Evolutionary conservation across 176 grass and related monocot species (phyloP), one percentile per base, ranked within the genome.

Genomic region (Hsuehochloa calcarea): DNA sequence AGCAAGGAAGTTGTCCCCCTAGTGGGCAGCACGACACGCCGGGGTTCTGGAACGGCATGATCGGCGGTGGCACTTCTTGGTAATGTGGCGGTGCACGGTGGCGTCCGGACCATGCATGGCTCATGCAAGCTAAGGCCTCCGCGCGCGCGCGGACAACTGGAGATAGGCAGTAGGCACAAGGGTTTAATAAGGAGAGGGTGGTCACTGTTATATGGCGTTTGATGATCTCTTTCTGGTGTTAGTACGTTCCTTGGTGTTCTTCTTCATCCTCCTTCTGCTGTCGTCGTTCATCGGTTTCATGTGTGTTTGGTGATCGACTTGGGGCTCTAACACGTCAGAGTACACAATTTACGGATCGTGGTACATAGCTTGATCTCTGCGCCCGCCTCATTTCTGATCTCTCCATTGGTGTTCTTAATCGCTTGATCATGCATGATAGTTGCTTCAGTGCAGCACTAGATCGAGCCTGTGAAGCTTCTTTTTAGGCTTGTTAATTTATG

Each of bases 41-140:
- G 34, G 89, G 85, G 41, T 90, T 90, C 85, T 90, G 89, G 89
- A 87, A 83, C 80, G 80, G 89, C 75, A 90, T 87, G 89, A 89
- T 92, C 58, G 88, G 85, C 76, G 90, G 90, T 52, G 92, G 92
- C 80, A 72, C 87, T 37, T 85, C 92, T 35, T 94, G 92, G 92
- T 94, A 88, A 92, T 67, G 27, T 15, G 6, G 16, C 37, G 47
- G 54, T 11, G 68, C 63, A 84, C 78, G 63, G 83, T 17, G 67
- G 75, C 55, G 70, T 43, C 62, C 19, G 49, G 70, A 44, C 72
- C 83, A 81, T 85, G 88, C 88, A 90, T 87, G 84, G 67, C 79
- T 87, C 89, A 79, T 74, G 67, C 62, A 74, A 54, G 40, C 87
- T 40, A 58, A 65, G 58, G 55, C 45, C 7, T 37, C 47, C 12